Percentiles rank a stretch among this genome's conserved stretches.
Evolutionary conservation across 2,329 filamentous ascomycete genomes (phyloP).

Genomic region (Falciphora oryzae): DNA sequence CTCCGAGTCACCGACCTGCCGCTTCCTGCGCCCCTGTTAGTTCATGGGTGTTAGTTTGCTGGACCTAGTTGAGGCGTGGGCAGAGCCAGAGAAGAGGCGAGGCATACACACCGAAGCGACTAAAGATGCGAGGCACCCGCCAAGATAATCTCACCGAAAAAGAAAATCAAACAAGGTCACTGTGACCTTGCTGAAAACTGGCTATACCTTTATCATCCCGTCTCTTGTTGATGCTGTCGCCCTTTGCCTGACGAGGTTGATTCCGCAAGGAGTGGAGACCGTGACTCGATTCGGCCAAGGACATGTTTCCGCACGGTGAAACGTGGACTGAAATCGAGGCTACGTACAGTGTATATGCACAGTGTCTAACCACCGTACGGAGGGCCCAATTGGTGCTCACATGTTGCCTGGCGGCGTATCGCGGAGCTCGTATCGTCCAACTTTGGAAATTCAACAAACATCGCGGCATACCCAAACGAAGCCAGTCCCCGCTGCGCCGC

Average conservation of each 20-base stretch:
- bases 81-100: not conserved
- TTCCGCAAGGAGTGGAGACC: too few relatives aligned
- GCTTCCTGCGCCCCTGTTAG: not conserved
- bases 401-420: not conserved
- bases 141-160: too few relatives aligned
- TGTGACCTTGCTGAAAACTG: not conserved
- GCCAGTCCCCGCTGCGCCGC: too few relatives aligned
- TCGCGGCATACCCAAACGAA: not conserved
- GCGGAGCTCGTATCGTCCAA: not conserved
- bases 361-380: not conserved
- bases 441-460: conserved; percentile 1
- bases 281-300: too few relatives aligned
- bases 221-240: too few relatives aligned
- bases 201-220: not conserved
- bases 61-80: too few relatives aligned
- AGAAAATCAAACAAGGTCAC: too few relatives aligned
- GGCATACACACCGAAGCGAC: not conserved
- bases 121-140: too few relatives aligned
- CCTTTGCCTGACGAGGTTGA: too few relatives aligned
- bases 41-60: not conserved
- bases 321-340: too few relatives aligned
- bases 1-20: not conserved
- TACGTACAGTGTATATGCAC: not conserved
- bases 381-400: not conserved
- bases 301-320: too few relatives aligned